These are phyloP conservation scores for Globisporangium solare DNA, from an alignment of 352 stramenopile genomes.

Conservation along the genomic window DNA sequence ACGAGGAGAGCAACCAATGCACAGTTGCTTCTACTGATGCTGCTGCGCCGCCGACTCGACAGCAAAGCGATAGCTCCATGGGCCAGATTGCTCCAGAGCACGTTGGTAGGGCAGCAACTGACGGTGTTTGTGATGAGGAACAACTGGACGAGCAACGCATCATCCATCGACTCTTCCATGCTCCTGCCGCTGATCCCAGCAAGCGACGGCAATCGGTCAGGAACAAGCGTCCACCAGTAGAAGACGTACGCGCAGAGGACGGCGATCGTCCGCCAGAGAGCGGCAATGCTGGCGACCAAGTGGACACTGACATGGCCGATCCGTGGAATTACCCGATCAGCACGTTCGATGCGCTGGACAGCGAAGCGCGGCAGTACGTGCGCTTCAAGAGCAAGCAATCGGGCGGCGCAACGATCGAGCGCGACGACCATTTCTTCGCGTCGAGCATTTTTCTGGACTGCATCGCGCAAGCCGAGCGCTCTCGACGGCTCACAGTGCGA, in stretches of 20 bases:
- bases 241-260: too few species aligned
- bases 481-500: conserved; percentile 47
- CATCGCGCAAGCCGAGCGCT: conserved; percentile 61
- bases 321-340: conserved; percentile 63
- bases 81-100: too few species aligned
- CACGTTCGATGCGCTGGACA: conserved; percentile 51
- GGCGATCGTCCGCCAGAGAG: background rate
- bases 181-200: too few species aligned
- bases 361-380: conserved; percentile 66
- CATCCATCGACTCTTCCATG: conserved; percentile 10
- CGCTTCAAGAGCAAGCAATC: conserved; percentile 52
- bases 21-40: too few species aligned
- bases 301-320: conserved; percentile 16
- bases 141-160: conserved; percentile 6
- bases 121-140: background rate
- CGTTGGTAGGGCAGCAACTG: too few species aligned
- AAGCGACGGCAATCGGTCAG: background rate
- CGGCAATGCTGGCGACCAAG: background rate
- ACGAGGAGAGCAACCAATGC: too few species aligned
- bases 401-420: conserved; percentile 38
- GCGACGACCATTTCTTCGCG: conserved; percentile 63
- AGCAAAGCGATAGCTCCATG: too few species aligned
- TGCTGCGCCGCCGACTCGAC: too few species aligned
- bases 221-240: background rate
- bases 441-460: conserved; percentile 62